Conservation (phyloP, 73 alveolate genomes). For the Paramecium biaurelia region DNA sequence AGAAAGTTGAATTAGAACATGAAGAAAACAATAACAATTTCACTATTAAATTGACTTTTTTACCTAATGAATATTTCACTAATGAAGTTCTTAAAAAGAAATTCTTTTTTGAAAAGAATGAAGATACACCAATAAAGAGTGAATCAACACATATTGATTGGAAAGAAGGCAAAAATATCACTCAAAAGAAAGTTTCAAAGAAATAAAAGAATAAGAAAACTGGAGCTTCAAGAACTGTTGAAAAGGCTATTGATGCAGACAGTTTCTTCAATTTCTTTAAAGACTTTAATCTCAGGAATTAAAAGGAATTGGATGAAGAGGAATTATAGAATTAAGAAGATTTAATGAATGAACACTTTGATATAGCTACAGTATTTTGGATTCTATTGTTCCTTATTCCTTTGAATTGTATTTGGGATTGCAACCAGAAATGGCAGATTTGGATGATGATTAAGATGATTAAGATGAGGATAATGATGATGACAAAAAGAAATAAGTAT, state of each 20-base stretch:
- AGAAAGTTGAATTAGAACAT: neutral
- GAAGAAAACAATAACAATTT: conserved; percentile 71
- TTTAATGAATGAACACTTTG: conserved; percentile 66
- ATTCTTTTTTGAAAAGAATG: conserved; percentile 74
- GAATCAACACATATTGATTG: conserved; percentile 86
- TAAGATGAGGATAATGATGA: conserved; percentile 64
- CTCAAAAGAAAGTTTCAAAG: conserved; percentile 87
- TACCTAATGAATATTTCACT: conserved; percentile 87
- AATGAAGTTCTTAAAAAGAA: conserved; percentile 73
- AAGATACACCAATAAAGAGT: conserved; percentile 75
- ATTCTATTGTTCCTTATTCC: conserved; percentile 90
- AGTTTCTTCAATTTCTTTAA: conserved; percentile 89
- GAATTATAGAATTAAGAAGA: conserved; percentile 83
- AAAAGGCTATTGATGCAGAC: conserved; percentile 75
- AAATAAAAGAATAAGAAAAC: conserved; percentile 91
- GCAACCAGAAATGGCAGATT: conserved; percentile 73
- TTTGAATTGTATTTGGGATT: conserved; percentile 91
- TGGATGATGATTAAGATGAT: conserved; percentile 67
- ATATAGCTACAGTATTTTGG: conserved; percentile 85
- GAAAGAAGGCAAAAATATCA: conserved; percentile 87
- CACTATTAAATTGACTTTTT: conserved; percentile 83
- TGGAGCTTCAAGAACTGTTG: conserved; percentile 71
- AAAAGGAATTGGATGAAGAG: conserved; percentile 78
- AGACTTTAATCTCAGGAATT: conserved; percentile 76
- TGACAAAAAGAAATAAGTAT: neutral